Conservation (phyloP, 164 flowering plant species). For the Cinnamomum chago region DNA sequence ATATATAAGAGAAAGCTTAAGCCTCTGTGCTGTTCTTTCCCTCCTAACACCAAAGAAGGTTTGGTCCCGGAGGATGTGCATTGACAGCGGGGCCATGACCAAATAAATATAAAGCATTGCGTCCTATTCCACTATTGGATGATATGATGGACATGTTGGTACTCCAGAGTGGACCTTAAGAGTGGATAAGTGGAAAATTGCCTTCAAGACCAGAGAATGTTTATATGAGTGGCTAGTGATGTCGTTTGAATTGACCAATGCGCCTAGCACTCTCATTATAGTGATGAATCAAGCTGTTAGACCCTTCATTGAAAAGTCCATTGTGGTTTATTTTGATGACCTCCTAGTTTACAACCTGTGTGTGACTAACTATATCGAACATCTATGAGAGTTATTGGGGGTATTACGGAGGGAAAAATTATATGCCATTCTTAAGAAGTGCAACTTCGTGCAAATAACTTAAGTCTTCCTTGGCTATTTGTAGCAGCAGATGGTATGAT, state of each 20-base stretch:
- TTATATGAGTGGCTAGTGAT: neutral
- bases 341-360: neutral
- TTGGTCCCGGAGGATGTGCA: neutral
- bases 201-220: neutral
- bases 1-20: conserved; percentile 4
- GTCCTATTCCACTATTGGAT: neutral
- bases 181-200: neutral
- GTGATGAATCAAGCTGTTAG: neutral
- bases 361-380: neutral
- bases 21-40: neutral
- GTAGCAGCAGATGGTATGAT: neutral
- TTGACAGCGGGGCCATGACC: conserved; percentile 3
- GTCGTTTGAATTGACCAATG: conserved; percentile 5
- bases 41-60: neutral
- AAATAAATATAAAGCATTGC: conserved; percentile 1
- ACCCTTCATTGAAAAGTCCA: neutral
- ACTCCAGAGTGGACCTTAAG: neutral
- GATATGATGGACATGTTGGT: neutral
- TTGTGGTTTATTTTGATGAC: neutral
- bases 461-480: neutral
- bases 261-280: neutral
- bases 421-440: neutral
- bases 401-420: neutral
- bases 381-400: neutral
- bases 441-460: neutral